Evolutionary conservation across 2,329 filamentous ascomycete species (phyloP), one percentile per base, ranked within the genome.

Genomic region (Nemania diffusa): DNA sequence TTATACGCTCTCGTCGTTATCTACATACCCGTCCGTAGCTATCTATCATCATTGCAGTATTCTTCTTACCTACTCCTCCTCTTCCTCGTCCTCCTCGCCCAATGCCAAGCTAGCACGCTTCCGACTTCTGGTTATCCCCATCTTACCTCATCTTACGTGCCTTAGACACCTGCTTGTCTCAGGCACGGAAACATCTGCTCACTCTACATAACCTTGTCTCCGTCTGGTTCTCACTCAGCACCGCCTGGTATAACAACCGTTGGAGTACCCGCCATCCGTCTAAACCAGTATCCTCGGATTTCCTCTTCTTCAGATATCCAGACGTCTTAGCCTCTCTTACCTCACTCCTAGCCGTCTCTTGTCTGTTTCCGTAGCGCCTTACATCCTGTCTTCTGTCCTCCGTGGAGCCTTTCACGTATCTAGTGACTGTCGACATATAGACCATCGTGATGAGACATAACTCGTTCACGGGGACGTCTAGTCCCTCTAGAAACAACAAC

Each of bases 141-240:
- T 71, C 73, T 74, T 63, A 73, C 70, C 72, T 73, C 68, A 72
- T 69, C 69, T 65, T 67, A 67, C 69, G 26, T 65, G 61, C 60
- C 62, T 64, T 65, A 60, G 62, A 66, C 56, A 40, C 65, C 59
- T 65, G 59, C 62, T 61, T 55, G 48, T 27, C 58, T 63, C 57
- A 42, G 65, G 55, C 65, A 65, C 51, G 37, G 57, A 57, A 46
- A 60, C 55, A 59, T 65, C 58, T 62, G 65, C 52, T 62, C 58
- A 65, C 62, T 57, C 57, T n/a, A n/a, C n/a, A n/a, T 32, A 29
- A 61, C 59, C 46, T 58, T 44, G 53, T 60, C 68, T 56, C 50
- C 53, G 26, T 60, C 60, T 58, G 48, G 59, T 59, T 44, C 61
- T 64, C 59, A 51, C 55, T 53, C 59, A 55, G 59, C 52, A 26